Base-by-base conservation (phyloP, 2,329 filamentous ascomycete genomes). In the Scytalidium sp. region DNA sequence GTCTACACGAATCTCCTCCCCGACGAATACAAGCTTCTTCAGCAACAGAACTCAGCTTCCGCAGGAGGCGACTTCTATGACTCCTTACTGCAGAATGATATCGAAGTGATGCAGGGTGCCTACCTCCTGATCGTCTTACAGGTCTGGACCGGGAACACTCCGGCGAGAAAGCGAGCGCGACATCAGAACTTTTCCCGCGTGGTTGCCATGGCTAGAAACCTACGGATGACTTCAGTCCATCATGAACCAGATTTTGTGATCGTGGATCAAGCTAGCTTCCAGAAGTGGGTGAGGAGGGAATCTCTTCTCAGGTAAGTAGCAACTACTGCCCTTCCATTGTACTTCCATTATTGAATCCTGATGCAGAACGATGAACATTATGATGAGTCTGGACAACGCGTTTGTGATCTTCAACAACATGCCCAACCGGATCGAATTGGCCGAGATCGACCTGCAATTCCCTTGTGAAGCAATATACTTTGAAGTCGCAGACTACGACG, bases 321-420 rank as follows among this genome's bases (percentile, higher is more conserved):
- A n/a, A n/a, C 41, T 43, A 21, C 22, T 17, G 3, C 19, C 17
- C 22, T n/a, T n/a, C n/a, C n/a, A n/a, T n/a, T n/a, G n/a, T n/a
- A n/a, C n/a, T n/a, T n/a, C n/a, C n/a, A n/a, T n/a, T n/a, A n/a
- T n/a, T n/a, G n/a, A n/a, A 41, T 19, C 10, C 17, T 41, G 7
- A 41, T 8, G 17, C 9, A 64, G 62, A 25, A 58, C 52, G 6
- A 52, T 55, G 13, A 58, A 53, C 10, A 29, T 62, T 9, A 58
- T 62, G 27, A 51, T 56, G 17, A 62, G 64, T 60, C 56, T 66
- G 7, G 63, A 66, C 44, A 59, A 61, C 41, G 55, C 56, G 3
- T 65, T 64, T 55, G 62, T 59, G 4, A 64, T 65, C 17, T 64
- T 66, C 51, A 64, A 66, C 46, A 66, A 66, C 32, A 54, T 63